These are phyloP conservation scores for Chamaecrista fasciculata DNA, from an alignment of 306 rosid species.

Conservation along the genomic window DNA sequence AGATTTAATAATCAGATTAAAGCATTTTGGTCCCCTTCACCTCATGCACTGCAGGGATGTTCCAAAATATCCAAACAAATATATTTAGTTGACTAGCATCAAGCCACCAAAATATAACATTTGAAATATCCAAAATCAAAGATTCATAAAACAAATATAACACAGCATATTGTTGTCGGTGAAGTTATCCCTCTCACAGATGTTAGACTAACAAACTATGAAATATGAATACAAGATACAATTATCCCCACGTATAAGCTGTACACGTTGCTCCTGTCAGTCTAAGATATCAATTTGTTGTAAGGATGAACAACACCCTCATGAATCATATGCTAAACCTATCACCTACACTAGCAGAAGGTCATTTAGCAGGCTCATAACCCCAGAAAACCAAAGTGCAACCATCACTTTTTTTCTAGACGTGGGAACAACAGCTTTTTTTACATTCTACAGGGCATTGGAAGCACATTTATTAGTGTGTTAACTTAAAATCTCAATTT, in stretches of 20 bases:
- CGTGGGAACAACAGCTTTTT: constrained; percentile 44
- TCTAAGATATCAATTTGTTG: constrained; percentile 36
- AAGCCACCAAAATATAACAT: too few species aligned
- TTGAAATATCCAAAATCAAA: background rate
- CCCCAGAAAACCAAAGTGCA: constrained; percentile 35
- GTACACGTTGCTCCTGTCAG: constrained; percentile 50
- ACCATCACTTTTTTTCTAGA: constrained; percentile 31
- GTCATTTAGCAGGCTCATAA: constrained; percentile 36
- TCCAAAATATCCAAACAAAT: too few species aligned
- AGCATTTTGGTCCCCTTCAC: too few species aligned
- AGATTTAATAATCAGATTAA: too few species aligned
- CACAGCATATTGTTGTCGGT: background rate
- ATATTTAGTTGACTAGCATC: too few species aligned
- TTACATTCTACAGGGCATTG: constrained; percentile 48
- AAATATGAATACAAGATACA: constrained; percentile 39
- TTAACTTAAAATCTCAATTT: constrained; percentile 31
- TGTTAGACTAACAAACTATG: constrained; percentile 42
- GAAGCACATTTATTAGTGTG: constrained; percentile 37
- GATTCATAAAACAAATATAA: constrained; percentile 21
- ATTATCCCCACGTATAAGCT: constrained; percentile 62
- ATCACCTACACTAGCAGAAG: constrained; percentile 42
- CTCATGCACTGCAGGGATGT: too few species aligned
- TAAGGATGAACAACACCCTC: constrained; percentile 36
- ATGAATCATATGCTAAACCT: constrained; percentile 54
- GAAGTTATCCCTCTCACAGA: constrained; percentile 21